Evolutionary conservation across 345 rosid genomes (phyloP), one percentile per base, ranked within the genome.

Genomic region (Kandelia obovata): DNA sequence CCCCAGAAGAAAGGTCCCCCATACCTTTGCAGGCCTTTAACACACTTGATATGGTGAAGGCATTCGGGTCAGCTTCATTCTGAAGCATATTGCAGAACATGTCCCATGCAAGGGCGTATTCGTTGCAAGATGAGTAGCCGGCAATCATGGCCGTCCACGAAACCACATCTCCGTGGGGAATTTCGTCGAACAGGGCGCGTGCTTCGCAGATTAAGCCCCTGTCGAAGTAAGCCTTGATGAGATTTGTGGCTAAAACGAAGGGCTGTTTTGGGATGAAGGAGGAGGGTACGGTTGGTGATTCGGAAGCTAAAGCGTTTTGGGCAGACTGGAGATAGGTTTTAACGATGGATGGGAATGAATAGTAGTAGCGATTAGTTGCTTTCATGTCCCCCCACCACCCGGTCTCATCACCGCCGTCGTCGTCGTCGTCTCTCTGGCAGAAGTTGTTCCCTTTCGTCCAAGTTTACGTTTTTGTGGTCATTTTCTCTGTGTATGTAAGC

Each of bases 11-110:
- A 66, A 88, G 81, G 58, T 75, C 72, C 70, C 75, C 80, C 85
- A 88, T 75, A 69, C 85, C 84, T 79, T 83, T 90, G 73, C 94
- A 87, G 79, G 87, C 88, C 79, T 89, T 92, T 46, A 92, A 79
- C 20, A 83, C 88, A 49, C 87, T 87, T 0, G 97, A 92, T 39
- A 87, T 28, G 1, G 97, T 83, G 74, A 74, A 90, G 49, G 77
- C 96, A 59, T 90, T 90, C 20, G 94, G 96, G 53, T 28, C 61
- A 6, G 61, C 77, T 55, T 71, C 88, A 28, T 16, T 61, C 75
- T 69, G 79, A 21, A 87, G 0, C 97, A 92, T 92, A 63, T 78
- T 86, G 2, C 78, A 53, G 34, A 95, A 95, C 81, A 85, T 66
- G 27, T 62, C 62, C 96, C 96, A 95, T 4, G 94, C 87, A 17